A percentile compares a stretch with the other conserved stretches of the same genome.
Conservation (phyloP, 495 filamentous ascomycete genomes). For the Rusavskia elegans region DNA sequence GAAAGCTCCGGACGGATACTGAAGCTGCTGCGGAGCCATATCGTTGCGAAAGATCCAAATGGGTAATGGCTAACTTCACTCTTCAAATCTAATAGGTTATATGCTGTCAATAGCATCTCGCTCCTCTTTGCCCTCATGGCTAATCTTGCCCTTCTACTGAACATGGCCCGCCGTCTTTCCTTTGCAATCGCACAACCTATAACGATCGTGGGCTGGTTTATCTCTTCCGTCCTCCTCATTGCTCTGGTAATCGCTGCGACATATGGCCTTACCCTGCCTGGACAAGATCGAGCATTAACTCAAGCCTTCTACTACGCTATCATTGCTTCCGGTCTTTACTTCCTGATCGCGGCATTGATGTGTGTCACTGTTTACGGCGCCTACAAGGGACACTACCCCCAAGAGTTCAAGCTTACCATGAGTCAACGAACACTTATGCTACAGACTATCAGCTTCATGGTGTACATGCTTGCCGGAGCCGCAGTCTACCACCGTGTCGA, state of each 20-base stretch:
- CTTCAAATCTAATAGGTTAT: slow-evolving; percentile 30
- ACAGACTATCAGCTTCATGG: slow-evolving; percentile 64
- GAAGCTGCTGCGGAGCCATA: no score
- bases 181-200: slow-evolving; percentile 48
- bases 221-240: slow-evolving; percentile 51
- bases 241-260: slow-evolving; percentile 40
- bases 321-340: slow-evolving; percentile 62
- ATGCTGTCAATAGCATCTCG: slow-evolving; percentile 58
- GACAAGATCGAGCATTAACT: slow-evolving; percentile 32
- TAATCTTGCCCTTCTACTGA: slow-evolving; percentile 56
- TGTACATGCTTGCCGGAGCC: slow-evolving; percentile 62
- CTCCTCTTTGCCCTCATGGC: slow-evolving; percentile 52
- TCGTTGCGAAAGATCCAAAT: no score
- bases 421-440: slow-evolving; percentile 76
- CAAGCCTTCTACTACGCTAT: slow-evolving; percentile 74
- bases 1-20: no score
- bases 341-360: slow-evolving; percentile 56
- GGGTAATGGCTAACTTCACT: background rate
- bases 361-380: slow-evolving; percentile 53
- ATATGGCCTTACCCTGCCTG: slow-evolving; percentile 30
- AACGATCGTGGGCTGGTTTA: slow-evolving; percentile 46
- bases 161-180: slow-evolving; percentile 49
- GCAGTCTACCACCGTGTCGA: slow-evolving; percentile 57
- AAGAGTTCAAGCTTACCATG: slow-evolving; percentile 54
- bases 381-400: slow-evolving; percentile 42